Evolutionary conservation across 345 rosid genomes (phyloP), one percentile per base, ranked within the genome.

Genomic region (Cardiospermum halicacabum): DNA sequence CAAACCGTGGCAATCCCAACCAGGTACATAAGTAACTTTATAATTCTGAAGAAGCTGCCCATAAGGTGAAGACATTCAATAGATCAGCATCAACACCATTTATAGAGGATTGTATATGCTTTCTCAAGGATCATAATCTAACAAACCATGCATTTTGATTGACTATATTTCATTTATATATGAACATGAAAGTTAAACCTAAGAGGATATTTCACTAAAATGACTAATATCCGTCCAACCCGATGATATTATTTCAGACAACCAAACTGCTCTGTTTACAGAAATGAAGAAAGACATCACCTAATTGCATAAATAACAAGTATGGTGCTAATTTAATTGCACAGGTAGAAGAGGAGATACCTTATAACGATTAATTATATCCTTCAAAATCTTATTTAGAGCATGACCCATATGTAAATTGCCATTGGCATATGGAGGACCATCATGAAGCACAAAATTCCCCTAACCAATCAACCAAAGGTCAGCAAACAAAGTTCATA

Each of bases 1-100:
- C 64, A 93, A 85, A 65, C 98, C 97, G 73, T 93, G 98, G 77
- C 98, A 93, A 77, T 93, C 98, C 97, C 97, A 93, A 51, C 97
- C 98, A 55, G 98, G 97, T 62, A 90, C 76, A 71, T 83, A 93
- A 60, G 64, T 80, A 72, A 93, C 98, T 77, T 86, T 90, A 73
- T 79, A 85, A 74, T 86, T 88, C 76, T 85, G 96, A 71, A 93
- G 92, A 73, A 93, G 84, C 97, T 93, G 84, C 56, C 64, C 56
- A 68, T 64, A 67, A 50, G 71, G n/a, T n/a, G 62, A 39, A 65
- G 30, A 49, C 40, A 65, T 53, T 11, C 47, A 63, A 43, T 25
- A 63, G 56, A 27, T 34, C 43, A 58, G 53, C 12, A 19, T 9
- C 9, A 11, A 62, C 11, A 19, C 8, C 18, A 32, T 5, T 25